A percentile compares a stretch with the other conserved stretches of the same genome.
Conservation (phyloP, 2,329 filamentous ascomycete species). For the Phaeosphaeriaceae sp. region DNA sequence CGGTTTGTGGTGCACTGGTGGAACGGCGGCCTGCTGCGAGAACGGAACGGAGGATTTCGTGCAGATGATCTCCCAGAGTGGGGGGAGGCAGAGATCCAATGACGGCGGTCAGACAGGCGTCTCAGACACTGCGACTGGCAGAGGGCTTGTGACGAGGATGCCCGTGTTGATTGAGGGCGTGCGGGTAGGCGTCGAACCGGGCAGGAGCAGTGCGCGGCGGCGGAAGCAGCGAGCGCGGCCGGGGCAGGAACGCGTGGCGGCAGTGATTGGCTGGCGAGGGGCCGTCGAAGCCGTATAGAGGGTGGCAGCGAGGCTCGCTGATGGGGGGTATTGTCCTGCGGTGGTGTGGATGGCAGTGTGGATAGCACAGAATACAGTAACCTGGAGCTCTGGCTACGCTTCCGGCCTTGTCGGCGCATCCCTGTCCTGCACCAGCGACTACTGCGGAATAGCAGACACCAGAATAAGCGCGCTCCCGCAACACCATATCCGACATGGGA, state of each 20-base stretch:
- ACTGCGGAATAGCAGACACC: too few species aligned
- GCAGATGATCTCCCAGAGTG: constrained; percentile 58
- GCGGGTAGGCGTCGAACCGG: neutral
- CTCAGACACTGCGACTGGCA: constrained; percentile 41
- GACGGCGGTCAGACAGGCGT: constrained; percentile 45
- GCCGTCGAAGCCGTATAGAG: constrained; percentile 6
- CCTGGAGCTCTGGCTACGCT: too few species aligned
- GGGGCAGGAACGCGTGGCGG: constrained; percentile 25
- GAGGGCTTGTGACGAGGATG: constrained; percentile 48
- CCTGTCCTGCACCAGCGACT: neutral
- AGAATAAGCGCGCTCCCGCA: neutral
- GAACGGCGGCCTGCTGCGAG: constrained; percentile 27
- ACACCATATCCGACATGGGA: neutral
- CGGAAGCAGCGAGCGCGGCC: constrained; percentile 19
- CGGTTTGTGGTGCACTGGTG: constrained; percentile 12
- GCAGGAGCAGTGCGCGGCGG: constrained; percentile 16
- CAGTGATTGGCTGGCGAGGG: constrained; percentile 36
- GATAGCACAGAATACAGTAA: neutral
- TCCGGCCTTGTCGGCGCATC: neutral
- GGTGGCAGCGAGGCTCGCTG: neutral
- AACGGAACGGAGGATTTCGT: constrained; percentile 56
- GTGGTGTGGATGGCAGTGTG: neutral
- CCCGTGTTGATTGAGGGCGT: neutral
- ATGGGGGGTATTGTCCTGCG: constrained; percentile 4
- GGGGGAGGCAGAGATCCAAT: constrained; percentile 39